A percentile compares a stretch with the other conserved stretches of the same genome.
phyloP scores from a whole-genome alignment of 139 green algal species.

The Chlamydomonas sp. region DNA sequence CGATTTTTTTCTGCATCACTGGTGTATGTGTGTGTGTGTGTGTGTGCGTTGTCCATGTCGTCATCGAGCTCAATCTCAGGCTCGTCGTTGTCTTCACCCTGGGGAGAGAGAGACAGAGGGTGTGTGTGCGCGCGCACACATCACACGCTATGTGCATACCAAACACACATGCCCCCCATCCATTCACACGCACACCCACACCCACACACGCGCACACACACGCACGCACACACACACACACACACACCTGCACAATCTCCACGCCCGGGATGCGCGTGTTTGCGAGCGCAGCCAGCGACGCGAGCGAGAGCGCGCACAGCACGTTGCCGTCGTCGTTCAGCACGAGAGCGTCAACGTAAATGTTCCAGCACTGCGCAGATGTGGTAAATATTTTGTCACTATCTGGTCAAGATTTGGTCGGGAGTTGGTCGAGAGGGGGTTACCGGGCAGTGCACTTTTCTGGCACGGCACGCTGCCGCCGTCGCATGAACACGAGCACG shows the following conservation, averaged over 20 bases:
- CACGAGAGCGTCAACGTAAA: constrained; percentile 78
- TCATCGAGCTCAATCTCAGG: constrained; percentile 70
- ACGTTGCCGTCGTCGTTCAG: constrained; percentile 76
- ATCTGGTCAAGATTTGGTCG: too few relatives aligned
- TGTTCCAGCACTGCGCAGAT: constrained; percentile 68
- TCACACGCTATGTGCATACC: background rate
- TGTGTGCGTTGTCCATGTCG: constrained; percentile 28
- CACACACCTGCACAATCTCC: background rate
- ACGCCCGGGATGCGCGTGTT: constrained; percentile 54
- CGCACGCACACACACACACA: too few relatives aligned
- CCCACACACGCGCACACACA: too few relatives aligned
- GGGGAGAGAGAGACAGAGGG: background rate
- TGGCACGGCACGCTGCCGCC: constrained; percentile 74
- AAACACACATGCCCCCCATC: background rate
- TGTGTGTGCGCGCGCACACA: too few relatives aligned
- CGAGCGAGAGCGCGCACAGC: constrained; percentile 67
- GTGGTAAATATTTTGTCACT: too few relatives aligned
- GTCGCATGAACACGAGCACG: constrained; percentile 67
- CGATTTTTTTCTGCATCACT: too few relatives aligned
- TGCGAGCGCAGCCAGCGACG: constrained; percentile 51
- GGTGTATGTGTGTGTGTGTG: too few relatives aligned
- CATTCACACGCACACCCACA: too few relatives aligned
- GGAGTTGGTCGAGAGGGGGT: too few relatives aligned
- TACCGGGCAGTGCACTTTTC: too few relatives aligned
- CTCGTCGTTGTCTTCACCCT: constrained; percentile 42